Percentiles rank a stretch among this genome's conserved stretches.
These are phyloP conservation scores for Arctium minus DNA, from an alignment of 129 eudicot genomes.

Conservation along the genomic window DNA sequence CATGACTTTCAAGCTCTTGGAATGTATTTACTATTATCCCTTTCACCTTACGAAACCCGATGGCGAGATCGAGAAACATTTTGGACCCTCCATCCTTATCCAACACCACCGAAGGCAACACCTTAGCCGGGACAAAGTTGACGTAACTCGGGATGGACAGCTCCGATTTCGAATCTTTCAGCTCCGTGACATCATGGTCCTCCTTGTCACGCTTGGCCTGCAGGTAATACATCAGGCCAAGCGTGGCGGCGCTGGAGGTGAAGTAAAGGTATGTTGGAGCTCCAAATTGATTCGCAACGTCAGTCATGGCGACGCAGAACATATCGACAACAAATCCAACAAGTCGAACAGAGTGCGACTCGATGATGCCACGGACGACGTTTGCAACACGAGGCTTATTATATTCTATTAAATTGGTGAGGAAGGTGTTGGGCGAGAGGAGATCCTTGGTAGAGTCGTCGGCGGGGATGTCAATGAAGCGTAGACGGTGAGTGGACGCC, in stretches of 20 bases:
- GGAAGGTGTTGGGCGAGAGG: neutral
- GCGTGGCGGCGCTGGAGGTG: too few relatives aligned
- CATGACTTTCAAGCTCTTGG: too few relatives aligned
- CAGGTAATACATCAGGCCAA: too few relatives aligned
- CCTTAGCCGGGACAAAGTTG: constrained; percentile 6
- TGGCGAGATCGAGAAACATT: too few relatives aligned
- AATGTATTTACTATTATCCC: too few relatives aligned
- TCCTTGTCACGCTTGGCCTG: too few relatives aligned
- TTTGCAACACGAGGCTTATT: neutral
- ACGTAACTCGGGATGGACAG: neutral
- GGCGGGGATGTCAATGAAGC: neutral
- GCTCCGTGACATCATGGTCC: neutral
- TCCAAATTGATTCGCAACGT: too few relatives aligned
- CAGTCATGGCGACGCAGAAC: too few relatives aligned
- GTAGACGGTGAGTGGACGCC: neutral
- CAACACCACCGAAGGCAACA: neutral
- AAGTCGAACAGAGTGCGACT: too few relatives aligned
- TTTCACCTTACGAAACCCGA: too few relatives aligned
- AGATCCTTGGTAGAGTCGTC: constrained; percentile 6
- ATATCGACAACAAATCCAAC: too few relatives aligned
- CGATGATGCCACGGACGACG: neutral
- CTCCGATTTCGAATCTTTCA: neutral
- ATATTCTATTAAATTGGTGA: neutral
- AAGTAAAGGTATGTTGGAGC: too few relatives aligned
- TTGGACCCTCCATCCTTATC: neutral